Percentiles rank a stretch among this genome's conserved stretches.
Conservation (phyloP, 2,329 filamentous ascomycete genomes). For the Monilinia fructigena region DNA sequence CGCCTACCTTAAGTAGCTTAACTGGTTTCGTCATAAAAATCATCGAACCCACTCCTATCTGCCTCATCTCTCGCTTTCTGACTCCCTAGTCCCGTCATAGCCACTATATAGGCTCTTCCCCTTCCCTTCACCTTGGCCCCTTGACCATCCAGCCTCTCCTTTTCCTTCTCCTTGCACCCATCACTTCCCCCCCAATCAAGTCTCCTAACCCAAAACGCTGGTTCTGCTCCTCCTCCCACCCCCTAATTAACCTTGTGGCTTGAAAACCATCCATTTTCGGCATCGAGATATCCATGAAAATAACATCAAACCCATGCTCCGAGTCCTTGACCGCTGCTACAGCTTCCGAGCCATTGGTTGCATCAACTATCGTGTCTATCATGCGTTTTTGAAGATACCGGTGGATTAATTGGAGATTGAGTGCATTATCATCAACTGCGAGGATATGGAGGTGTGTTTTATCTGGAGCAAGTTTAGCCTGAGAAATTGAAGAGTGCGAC, state of each 20-base stretch:
- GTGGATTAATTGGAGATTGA: conserved; percentile 42
- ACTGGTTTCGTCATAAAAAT: conserved; percentile 56
- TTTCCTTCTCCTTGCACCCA: neutral
- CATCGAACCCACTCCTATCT: conserved; percentile 52
- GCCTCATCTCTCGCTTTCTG: conserved; percentile 49
- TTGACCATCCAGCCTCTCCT: neutral
- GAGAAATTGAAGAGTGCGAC: neutral
- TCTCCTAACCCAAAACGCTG: neutral
- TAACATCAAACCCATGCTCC: conserved; percentile 42
- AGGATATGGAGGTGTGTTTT: conserved; percentile 28
- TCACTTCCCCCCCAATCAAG: neutral
- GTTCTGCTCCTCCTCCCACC: neutral
- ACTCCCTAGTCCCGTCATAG: conserved; percentile 52
- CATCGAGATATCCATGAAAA: conserved; percentile 56
- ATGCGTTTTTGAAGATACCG: conserved; percentile 37
- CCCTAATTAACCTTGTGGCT: conserved; percentile 48
- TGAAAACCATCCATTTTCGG: conserved; percentile 53
- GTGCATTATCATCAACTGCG: conserved; percentile 43
- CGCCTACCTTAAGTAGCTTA: conserved; percentile 31
- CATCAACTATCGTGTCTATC: conserved; percentile 40
- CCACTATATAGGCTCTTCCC: conserved; percentile 47
- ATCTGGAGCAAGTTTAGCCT: neutral
- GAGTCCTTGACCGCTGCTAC: conserved; percentile 40
- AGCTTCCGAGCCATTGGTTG: conserved; percentile 46
- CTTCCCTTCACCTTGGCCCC: neutral